Evolutionary conservation across 345 rosid species (phyloP), one percentile per base, ranked within the genome.

Genomic region (Eucalyptus decipiens): DNA sequence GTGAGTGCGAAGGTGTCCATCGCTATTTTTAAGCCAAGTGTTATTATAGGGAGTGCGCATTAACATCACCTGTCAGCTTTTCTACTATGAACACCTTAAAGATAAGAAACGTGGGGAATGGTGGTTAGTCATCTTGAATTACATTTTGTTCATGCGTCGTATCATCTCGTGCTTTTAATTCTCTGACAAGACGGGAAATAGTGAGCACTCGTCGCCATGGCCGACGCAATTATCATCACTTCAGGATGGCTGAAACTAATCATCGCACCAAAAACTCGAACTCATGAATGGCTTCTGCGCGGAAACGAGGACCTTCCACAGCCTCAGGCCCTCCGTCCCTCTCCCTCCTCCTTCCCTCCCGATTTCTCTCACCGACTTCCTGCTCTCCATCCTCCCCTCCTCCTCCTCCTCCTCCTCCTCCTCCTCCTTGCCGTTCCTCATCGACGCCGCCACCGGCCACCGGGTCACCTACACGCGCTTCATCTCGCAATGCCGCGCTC

Each of bases 241-340:
- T 52, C 56, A 11, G 4, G 47, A 76, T 11, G 28, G 28, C 81
- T 5, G 47, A 37, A 37, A 11, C 28, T 37, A 37, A 11, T 10
- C 83, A 19, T 40, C 83, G 12, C 28, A 21, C 47, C 23, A 23
- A 47, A 21, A 16, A 3, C 42, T 91, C 37, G 86, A 91, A 34
- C 92, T 89, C 32, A 49, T 17, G 28, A 90, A 83, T 15, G 94
- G 94, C 60, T 93, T 91, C 88, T 90, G 90, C 86, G n/a, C 89
- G 30, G 10, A 42, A 13, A 87, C 92, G 48, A 92, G 50, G 42
- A 91, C 90, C 83, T 93, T 89, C 81, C 90, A 81, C 76, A 93
- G 91, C 90, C 89, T 91, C 26, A 86, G 93, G n/a, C 91, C 90
- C 7, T 26, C 89, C 11, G 9, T 88, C 43, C 52, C 89, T 42